phyloP scores from a whole-genome alignment of 768 basidiomycete species.

The Auricularia auricula-judae region DNA sequence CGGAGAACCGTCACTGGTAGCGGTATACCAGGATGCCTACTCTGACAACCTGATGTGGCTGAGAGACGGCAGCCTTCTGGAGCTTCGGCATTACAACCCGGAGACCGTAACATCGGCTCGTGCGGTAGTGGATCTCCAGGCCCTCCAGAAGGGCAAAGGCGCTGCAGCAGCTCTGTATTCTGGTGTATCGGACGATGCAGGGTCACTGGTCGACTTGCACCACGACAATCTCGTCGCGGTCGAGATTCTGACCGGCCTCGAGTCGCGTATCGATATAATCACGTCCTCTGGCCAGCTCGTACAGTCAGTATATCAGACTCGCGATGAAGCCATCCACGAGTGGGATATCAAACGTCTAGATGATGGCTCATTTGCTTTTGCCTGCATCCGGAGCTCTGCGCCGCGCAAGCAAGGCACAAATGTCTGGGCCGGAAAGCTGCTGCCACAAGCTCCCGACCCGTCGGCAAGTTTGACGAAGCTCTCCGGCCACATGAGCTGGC shows the following conservation, averaged over 20 bases:
- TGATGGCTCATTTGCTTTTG: slow-evolving; percentile 4
- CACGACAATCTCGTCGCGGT: slow-evolving; percentile 3
- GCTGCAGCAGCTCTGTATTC: neutral
- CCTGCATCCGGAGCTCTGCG: slow-evolving; percentile 4
- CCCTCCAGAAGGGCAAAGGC: neutral
- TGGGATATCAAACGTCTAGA: slow-evolving; percentile 5
- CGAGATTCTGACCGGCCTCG: slow-evolving; percentile 1
- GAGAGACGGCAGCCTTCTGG: neutral
- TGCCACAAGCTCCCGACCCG: neutral
- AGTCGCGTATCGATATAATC: slow-evolving; percentile 8
- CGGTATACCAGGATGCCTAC: neutral
- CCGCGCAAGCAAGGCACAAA: slow-evolving; percentile 4
- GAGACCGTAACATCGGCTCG: neutral
- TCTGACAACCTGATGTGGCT: neutral
- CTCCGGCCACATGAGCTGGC: slow-evolving; percentile 7
- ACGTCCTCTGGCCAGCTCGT: slow-evolving; percentile 1
- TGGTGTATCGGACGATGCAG: neutral
- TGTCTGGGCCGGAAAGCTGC: slow-evolving; percentile 3
- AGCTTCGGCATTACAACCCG: neutral
- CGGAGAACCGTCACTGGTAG: neutral
- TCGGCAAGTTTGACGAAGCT: slow-evolving; percentile 4
- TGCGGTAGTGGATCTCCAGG: neutral
- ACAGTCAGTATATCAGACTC: neutral
- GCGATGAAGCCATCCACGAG: neutral
- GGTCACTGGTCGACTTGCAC: neutral